Percentiles rank a stretch among this genome's conserved stretches.
These are phyloP conservation scores for Tuctoria greenei DNA, from an alignment of 176 grass and related monocot genomes.

Conservation along the genomic window DNA sequence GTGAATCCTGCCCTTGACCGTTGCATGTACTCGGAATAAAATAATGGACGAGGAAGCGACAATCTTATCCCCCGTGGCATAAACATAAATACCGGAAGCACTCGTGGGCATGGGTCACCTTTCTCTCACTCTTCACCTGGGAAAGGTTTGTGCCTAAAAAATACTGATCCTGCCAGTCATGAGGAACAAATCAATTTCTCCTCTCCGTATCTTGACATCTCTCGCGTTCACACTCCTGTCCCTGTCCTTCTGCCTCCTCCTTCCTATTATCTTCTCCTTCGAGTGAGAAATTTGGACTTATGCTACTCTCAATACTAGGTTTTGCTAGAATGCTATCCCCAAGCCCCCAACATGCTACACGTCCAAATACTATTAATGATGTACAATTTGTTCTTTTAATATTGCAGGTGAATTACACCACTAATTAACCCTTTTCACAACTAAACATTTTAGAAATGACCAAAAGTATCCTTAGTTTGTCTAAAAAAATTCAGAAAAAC, in stretches of 20 bases:
- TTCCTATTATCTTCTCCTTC: not conserved
- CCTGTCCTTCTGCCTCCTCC: slow-evolving; percentile 19
- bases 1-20: slow-evolving; percentile 13
- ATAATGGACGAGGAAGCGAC: not conserved
- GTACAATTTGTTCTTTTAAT: no score
- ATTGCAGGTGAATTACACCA: no score
- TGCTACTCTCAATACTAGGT: no score
- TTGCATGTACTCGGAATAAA: not conserved
- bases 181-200: slow-evolving; percentile 19
- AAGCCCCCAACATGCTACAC: no score
- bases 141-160: slow-evolving; percentile 29
- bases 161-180: not conserved
- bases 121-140: slow-evolving; percentile 7
- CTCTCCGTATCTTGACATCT: slow-evolving; percentile 26
- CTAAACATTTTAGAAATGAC: no score
- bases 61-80: slow-evolving; percentile 28
- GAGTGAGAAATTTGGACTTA: no score
- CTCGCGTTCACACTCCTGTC: slow-evolving; percentile 40
- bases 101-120: not conserved
- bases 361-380: no score
- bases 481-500: no score
- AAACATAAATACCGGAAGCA: not conserved
- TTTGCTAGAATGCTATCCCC: no score
- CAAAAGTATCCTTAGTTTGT: no score
- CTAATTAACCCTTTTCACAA: no score